A percentile compares a stretch with the other conserved stretches of the same genome.
Evolutionary conservation across 768 basidiomycete species (phyloP).

Genomic region (Kwoniella mangroviensis): DNA sequence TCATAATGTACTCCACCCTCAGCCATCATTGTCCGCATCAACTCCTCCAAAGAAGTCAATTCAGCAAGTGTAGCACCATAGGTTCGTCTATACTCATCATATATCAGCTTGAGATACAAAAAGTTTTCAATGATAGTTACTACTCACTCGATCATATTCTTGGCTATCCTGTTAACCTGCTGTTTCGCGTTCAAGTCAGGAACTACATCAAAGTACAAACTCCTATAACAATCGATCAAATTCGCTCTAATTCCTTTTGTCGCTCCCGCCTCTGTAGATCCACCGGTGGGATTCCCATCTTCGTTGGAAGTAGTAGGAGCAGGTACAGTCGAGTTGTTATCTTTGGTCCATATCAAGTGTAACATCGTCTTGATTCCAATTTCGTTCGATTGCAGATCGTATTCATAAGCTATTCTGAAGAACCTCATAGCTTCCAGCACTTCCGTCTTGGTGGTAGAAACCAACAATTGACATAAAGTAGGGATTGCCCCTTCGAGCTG

Average conservation of each 20-base stretch:
- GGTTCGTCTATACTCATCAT: conserved; percentile 67
- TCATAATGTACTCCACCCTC: conserved; percentile 81
- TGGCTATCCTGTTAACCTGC: conserved; percentile 88
- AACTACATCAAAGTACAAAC: conserved; percentile 83
- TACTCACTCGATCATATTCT: conserved; percentile 91
- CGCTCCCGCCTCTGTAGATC: conserved; percentile 58
- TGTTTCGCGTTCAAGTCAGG: conserved; percentile 76
- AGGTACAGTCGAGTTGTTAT: conserved; percentile 70
- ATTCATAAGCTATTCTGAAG: conserved; percentile 79
- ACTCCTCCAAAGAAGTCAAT: conserved; percentile 91
- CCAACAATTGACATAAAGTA: conserved; percentile 74
- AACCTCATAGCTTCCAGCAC: conserved; percentile 68
- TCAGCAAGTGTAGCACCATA: conserved; percentile 92
- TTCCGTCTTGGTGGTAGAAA: conserved; percentile 67
- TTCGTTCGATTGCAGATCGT: conserved; percentile 77
- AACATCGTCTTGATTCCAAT: conserved; percentile 96
- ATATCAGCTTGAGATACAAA: neutral
- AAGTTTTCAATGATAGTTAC: conserved; percentile 31
- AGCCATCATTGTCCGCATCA: conserved; percentile 95
- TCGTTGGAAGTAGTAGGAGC: conserved; percentile 51
- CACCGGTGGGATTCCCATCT: conserved; percentile 61
- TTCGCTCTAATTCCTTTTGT: conserved; percentile 84
- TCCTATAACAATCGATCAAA: conserved; percentile 84
- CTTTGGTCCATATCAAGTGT: conserved; percentile 95
- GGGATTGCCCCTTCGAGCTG: conserved; percentile 72